These are phyloP conservation scores for Wickerhamomyces queroliae DNA, from an alignment of 805 yeast genomes.

Conservation along the genomic window DNA sequence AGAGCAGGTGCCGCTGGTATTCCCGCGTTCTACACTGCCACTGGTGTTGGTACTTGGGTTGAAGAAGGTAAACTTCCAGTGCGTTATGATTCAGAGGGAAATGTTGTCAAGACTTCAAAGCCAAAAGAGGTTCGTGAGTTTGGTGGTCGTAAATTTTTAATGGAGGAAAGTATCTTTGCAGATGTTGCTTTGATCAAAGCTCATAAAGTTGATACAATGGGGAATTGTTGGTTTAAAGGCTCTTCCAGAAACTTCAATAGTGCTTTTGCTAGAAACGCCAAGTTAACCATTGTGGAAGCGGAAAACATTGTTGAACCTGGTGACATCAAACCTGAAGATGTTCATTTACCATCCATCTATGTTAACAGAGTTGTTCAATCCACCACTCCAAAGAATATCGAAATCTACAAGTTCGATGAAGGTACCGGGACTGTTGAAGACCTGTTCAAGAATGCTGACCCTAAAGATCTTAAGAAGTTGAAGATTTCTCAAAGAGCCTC, in stretches of 20 bases:
- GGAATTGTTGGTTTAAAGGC: constrained; percentile 42
- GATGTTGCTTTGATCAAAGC: constrained; percentile 46
- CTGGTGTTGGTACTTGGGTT: constrained; percentile 48
- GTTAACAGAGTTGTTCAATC: constrained; percentile 36
- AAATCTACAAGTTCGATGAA: constrained; percentile 26
- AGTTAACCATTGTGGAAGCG: constrained; percentile 43
- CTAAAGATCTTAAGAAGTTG: constrained; percentile 18
- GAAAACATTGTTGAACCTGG: constrained; percentile 44
- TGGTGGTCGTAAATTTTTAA: constrained; percentile 34
- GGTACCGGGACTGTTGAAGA: constrained; percentile 4
- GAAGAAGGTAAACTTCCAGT: constrained; percentile 43
- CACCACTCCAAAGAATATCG: constrained; percentile 37
- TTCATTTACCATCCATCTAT: constrained; percentile 42
- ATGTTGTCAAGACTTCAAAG: constrained; percentile 28
- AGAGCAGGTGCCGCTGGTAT: constrained; percentile 44
- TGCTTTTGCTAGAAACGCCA: constrained; percentile 39
- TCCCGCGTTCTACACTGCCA: constrained; percentile 43
- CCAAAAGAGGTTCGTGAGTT: constrained; percentile 39
- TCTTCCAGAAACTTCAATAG: constrained; percentile 41
- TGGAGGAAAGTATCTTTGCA: constrained; percentile 39
- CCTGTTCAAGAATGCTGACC: constrained; percentile 10
- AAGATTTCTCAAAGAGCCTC: constrained; percentile 39
- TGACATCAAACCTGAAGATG: constrained; percentile 35
- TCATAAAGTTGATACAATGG: constrained; percentile 40
- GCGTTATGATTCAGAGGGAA: constrained; percentile 26